Percentiles rank a stretch among this genome's conserved stretches.
Conservation (phyloP, 1,284 basidiomycete species). For the Ustilago lituana region DNA sequence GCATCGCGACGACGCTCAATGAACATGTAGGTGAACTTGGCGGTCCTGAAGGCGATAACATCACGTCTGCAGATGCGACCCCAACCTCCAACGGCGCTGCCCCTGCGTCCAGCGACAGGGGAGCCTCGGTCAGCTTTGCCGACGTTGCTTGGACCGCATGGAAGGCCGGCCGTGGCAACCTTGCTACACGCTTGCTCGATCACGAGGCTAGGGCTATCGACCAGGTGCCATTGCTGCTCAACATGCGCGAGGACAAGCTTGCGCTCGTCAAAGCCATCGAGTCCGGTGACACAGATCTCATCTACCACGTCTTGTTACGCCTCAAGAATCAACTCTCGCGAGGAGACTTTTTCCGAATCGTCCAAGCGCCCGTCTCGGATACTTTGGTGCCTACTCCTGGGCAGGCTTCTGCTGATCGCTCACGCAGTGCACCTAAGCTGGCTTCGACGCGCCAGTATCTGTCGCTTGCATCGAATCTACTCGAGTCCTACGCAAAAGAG, state of each 20-base stretch:
- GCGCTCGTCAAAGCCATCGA: conserved; percentile 90
- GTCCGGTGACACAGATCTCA: conserved; percentile 91
- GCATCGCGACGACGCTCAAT: conserved; percentile 70
- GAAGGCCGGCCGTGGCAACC: conserved; percentile 83
- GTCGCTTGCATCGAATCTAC: conserved; percentile 54
- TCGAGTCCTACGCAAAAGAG: conserved; percentile 61
- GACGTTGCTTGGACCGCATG: conserved; percentile 94
- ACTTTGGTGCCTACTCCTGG: conserved; percentile 9
- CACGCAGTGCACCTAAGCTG: conserved; percentile 22
- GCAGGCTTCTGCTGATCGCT: neutral
- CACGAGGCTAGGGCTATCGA: conserved; percentile 88
- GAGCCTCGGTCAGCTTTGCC: conserved; percentile 79
- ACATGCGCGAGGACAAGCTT: conserved; percentile 91
- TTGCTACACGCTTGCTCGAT: conserved; percentile 93
- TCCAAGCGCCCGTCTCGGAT: conserved; percentile 72
- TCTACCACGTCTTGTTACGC: conserved; percentile 50
- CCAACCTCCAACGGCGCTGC: neutral
- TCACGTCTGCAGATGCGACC: neutral
- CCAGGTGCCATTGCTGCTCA: conserved; percentile 88
- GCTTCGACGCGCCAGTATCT: conserved; percentile 42
- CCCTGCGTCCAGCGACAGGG: conserved; percentile 5
- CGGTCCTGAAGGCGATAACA: conserved; percentile 19
- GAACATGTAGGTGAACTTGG: conserved; percentile 27
- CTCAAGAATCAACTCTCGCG: conserved; percentile 80
- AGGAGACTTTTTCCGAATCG: conserved; percentile 91